phyloP scores from a whole-genome alignment of 805 yeast species.

The Candida tibetensis region DNA sequence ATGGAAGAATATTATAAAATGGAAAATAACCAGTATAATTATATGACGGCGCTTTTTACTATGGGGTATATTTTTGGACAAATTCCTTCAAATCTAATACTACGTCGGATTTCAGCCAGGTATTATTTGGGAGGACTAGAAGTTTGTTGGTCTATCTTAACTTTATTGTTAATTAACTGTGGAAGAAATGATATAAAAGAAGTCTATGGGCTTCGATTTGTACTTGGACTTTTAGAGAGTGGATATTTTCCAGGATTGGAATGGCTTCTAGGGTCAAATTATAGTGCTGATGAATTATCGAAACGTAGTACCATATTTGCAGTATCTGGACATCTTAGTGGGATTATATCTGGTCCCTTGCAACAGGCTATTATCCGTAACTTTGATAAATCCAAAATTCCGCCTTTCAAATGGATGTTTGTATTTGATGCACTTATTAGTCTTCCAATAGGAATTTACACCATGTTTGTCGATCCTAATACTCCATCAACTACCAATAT shows the following conservation, averaged over 20 bases:
- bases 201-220: constrained; percentile 15
- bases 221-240: constrained; percentile 5
- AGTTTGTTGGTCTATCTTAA: constrained; percentile 15
- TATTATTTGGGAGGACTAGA: constrained; percentile 17
- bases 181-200: constrained; percentile 12
- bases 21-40: constrained; percentile 16
- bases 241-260: constrained; percentile 3
- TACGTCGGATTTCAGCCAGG: constrained; percentile 16
- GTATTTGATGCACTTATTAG: constrained; percentile 19
- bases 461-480: constrained; percentile 18
- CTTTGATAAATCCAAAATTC: constrained; percentile 11
- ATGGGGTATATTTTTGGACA: constrained; percentile 14
- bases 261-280: constrained; percentile 4
- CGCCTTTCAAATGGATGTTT: constrained; percentile 19
- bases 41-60: constrained; percentile 7
- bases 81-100: constrained; percentile 13
- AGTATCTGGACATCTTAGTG: constrained; percentile 13
- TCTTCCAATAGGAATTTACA: constrained; percentile 16
- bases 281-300: constrained; percentile 9
- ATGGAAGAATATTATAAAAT: constrained; percentile 15
- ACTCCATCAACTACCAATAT: constrained; percentile 19
- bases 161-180: constrained; percentile 8
- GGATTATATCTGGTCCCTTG: constrained; percentile 17
- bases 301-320: constrained; percentile 17
- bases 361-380: constrained; percentile 14